A percentile compares a stretch with the other conserved stretches of the same genome.
phyloP scores from a whole-genome alignment of 441 rosid genomes.

The Daphne laureola region DNA sequence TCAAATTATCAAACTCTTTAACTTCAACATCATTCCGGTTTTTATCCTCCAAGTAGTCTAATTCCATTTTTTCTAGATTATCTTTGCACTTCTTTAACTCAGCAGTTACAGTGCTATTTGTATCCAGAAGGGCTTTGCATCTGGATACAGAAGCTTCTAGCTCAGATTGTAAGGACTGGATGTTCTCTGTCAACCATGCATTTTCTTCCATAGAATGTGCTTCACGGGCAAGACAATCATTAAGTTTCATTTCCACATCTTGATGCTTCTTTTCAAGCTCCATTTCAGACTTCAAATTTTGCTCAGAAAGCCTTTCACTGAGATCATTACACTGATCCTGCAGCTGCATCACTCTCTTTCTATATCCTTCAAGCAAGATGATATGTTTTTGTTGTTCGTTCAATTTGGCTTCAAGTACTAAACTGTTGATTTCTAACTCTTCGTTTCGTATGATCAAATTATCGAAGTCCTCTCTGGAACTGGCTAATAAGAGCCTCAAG shows the following conservation, averaged over 20 bases:
- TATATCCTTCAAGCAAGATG: conserved; percentile 25
- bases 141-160: conserved; percentile 50
- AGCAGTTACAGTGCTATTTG: conserved; percentile 23
- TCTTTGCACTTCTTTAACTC: conserved; percentile 45
- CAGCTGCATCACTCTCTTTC: conserved; percentile 35
- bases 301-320: conserved; percentile 65
- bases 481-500: conserved; percentile 36
- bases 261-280: conserved; percentile 66
- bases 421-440: conserved; percentile 46
- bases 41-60: conserved; percentile 25
- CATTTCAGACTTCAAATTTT: conserved; percentile 67
- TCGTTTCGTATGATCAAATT: conserved; percentile 45
- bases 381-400: conserved; percentile 41
- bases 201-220: conserved; percentile 51
- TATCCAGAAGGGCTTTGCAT: conserved; percentile 37
- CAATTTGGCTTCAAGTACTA: conserved; percentile 51
- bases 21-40: conserved; percentile 37
- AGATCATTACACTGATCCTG: conserved; percentile 53
- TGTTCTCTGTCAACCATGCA: conserved; percentile 33
- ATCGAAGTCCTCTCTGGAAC: conserved; percentile 54
- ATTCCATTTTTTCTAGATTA: conserved; percentile 26
- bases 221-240: conserved; percentile 51
- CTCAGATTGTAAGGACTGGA: conserved; percentile 50
- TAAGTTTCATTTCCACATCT: conserved; percentile 43
- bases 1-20: conserved; percentile 46